Evolutionary conservation across 1,139 yeast genomes (phyloP).

Genomic region (Sugiyamaella neomexicana): DNA sequence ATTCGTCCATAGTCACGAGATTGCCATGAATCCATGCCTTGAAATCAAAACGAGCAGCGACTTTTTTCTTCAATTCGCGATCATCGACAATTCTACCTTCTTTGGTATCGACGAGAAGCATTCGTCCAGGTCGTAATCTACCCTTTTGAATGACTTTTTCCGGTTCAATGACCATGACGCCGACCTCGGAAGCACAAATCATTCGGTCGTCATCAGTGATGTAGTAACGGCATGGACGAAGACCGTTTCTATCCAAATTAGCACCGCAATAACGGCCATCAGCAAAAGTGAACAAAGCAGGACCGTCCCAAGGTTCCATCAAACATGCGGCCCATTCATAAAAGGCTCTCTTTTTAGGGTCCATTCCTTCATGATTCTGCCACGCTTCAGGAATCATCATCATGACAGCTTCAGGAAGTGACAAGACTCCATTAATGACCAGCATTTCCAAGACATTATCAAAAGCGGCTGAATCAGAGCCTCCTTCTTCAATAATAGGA

Average conservation of each 20-base stretch:
- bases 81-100: constrained; percentile 94
- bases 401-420: constrained; percentile 97
- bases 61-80: constrained; percentile 75
- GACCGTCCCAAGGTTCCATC: constrained; percentile 99
- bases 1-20: constrained; percentile 78
- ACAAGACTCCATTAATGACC: constrained; percentile 85
- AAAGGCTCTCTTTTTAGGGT: constrained; percentile 88
- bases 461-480: constrained; percentile 98
- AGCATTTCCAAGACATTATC: constrained; percentile 92
- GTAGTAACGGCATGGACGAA: constrained; percentile 97
- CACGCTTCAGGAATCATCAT: constrained; percentile 97
- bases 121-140: constrained; percentile 92
- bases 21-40: constrained; percentile 90
- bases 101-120: constrained; percentile 92
- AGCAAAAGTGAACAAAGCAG: constrained; percentile 93
- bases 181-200: constrained; percentile 98
- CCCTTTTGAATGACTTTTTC: constrained; percentile 86
- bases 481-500: constrained; percentile 98
- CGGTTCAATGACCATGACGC: constrained; percentile 88
- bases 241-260: constrained; percentile 92
- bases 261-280: constrained; percentile 99
- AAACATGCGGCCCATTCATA: constrained; percentile 99
- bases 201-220: constrained; percentile 92
- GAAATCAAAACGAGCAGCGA: constrained; percentile 86
- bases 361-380: constrained; percentile 86